Percentiles rank a stretch among this genome's conserved stretches.
Conservation (phyloP, 2,329 filamentous ascomycete species). For the Aspergillus oerlinghausenensis region DNA sequence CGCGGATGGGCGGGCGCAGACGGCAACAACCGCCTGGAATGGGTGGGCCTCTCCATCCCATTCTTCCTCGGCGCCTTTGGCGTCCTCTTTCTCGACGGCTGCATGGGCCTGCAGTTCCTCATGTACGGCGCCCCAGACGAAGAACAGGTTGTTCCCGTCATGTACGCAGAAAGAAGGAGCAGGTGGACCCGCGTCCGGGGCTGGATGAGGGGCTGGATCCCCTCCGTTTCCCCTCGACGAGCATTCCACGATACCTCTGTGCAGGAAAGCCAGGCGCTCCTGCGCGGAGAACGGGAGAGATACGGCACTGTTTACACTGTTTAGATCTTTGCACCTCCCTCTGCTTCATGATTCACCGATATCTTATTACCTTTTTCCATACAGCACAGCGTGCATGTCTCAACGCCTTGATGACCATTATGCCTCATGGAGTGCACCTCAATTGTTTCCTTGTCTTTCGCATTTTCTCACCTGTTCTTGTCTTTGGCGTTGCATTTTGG, state of each 20-base stretch:
- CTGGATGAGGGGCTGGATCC: slow-evolving; percentile 65
- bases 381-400: neutral
- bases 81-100: slow-evolving; percentile 58
- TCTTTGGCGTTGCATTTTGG: neutral
- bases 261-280: slow-evolving; percentile 28
- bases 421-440: neutral
- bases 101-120: slow-evolving; percentile 60
- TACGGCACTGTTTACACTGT: slow-evolving; percentile 35
- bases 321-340: slow-evolving; percentile 12
- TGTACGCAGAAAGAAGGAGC: slow-evolving; percentile 40
- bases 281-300: slow-evolving; percentile 23
- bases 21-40: slow-evolving; percentile 52
- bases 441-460: slow-evolving; percentile 1
- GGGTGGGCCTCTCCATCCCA: slow-evolving; percentile 55
- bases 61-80: slow-evolving; percentile 65
- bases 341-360: neutral
- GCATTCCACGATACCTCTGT: slow-evolving; percentile 10
- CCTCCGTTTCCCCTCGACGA: slow-evolving; percentile 41
- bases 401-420: neutral
- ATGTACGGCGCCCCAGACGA: slow-evolving; percentile 50
- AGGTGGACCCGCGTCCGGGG: slow-evolving; percentile 57
- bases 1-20: slow-evolving; percentile 56
- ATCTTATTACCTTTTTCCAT: neutral
- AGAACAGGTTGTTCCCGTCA: slow-evolving; percentile 44
- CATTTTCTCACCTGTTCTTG: neutral